Conservation (phyloP, 805 yeast species). For the Saccharomyces kudriavzevii region DNA sequence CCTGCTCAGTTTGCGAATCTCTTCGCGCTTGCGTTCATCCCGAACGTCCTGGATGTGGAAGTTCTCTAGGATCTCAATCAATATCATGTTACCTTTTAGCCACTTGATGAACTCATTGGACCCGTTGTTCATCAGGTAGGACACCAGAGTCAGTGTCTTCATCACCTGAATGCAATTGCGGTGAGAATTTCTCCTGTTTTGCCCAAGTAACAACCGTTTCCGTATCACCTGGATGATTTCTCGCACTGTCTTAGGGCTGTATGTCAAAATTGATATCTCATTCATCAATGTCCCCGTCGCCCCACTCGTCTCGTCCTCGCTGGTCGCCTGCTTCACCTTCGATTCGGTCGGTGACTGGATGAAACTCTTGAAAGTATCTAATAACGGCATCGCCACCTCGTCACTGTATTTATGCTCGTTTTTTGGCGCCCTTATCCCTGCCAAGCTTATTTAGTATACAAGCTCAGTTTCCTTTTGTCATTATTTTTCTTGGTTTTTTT, state of each 20-base stretch:
- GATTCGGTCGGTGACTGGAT: slow-evolving; percentile 31
- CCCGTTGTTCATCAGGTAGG: slow-evolving; percentile 47
- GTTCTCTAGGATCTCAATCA: slow-evolving; percentile 30
- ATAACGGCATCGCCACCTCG: slow-evolving; percentile 17
- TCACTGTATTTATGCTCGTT: background rate
- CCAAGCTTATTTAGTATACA: background rate
- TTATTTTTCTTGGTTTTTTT: background rate
- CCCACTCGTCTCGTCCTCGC: slow-evolving; percentile 43
- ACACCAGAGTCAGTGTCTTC: slow-evolving; percentile 46
- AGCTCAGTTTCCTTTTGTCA: background rate
- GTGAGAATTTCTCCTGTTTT: slow-evolving; percentile 18
- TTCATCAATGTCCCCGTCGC: slow-evolving; percentile 50
- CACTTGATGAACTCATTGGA: slow-evolving; percentile 43
- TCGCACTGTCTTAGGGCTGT: slow-evolving; percentile 32
- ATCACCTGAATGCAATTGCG: slow-evolving; percentile 35
- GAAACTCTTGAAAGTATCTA: slow-evolving; percentile 25
- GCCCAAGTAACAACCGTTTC: slow-evolving; percentile 31
- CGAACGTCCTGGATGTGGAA: slow-evolving; percentile 26
- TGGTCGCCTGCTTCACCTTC: slow-evolving; percentile 39
- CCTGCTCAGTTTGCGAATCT: slow-evolving; percentile 34
- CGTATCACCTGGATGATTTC: slow-evolving; percentile 35
- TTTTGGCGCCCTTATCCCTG: background rate
- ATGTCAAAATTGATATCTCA: slow-evolving; percentile 42
- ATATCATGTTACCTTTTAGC: slow-evolving; percentile 31
- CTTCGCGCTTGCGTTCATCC: slow-evolving; percentile 30